Evolutionary conservation across 768 basidiomycete genomes (phyloP), one percentile per base, ranked within the genome.

Genomic region (Hysterangium stoloniferum): DNA sequence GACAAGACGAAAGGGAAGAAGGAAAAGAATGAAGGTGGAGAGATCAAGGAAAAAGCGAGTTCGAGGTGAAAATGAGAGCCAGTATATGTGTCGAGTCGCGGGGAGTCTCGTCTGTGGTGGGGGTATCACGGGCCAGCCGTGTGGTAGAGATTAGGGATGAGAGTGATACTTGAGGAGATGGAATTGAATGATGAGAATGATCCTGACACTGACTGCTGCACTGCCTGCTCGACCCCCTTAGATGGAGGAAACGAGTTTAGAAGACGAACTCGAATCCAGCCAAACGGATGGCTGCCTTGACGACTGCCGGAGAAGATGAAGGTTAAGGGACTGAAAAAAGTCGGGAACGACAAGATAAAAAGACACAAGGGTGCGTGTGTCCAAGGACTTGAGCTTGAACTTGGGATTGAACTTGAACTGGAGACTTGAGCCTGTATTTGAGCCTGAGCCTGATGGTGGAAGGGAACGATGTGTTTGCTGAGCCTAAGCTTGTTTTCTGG

Each of bases 1-100:
- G 42, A 11, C 42, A 82, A 83, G 66, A 83, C 78, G 60, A 83
- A 79, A 68, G 83, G 77, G 82, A 86, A 85, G 52, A 56, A 57
- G 56, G 58, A 56, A 57, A 55, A 37, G 44, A 13, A 43, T 24
- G 44, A 35, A 49, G 42, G 47, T 19, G 38, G 36, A 52, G 42
- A 27, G 41, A 43, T 45, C 36, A 45, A 31, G 43, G 52, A 37
- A 47, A 52, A 54, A 38, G 53, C 55, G 57, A 52, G 42, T n/a
- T n/a, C n/a, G n/a, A n/a, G n/a, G n/a, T 2, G 59, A 64, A 63
- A 72, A 61, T 57, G 72, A 70, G 71, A 66, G 67, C n/a, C n/a
- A n/a, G n/a, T n/a, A n/a, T n/a, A n/a, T n/a, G n/a, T n/a, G n/a
- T n/a, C n/a, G n/a, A 58, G 54, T 54, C 62, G 60, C 56, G 64